Conservation (phyloP, 495 filamentous ascomycete species). For the Xylaria sp. region DNA sequence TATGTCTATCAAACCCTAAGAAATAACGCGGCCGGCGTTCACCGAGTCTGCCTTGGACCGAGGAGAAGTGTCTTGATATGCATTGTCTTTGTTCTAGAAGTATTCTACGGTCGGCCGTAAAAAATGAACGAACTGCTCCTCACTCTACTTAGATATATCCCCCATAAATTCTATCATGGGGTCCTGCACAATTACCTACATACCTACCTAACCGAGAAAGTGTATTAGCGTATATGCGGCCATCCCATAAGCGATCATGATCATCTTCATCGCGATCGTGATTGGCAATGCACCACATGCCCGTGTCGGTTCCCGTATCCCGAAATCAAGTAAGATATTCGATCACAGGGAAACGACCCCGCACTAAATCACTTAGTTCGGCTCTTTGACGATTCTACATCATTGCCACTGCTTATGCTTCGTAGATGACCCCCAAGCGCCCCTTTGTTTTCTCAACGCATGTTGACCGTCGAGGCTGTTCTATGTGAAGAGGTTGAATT, state of each 20-base stretch:
- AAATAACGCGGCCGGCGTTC: slow-evolving; percentile 4
- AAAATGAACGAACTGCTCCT: neutral
- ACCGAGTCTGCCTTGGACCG: slow-evolving; percentile 2
- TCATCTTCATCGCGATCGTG: slow-evolving; percentile 3
- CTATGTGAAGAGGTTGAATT: neutral
- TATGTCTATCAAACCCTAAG: neutral
- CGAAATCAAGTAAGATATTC: slow-evolving; percentile 6
- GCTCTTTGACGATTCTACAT: neutral
- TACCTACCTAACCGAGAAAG: slow-evolving; percentile 8
- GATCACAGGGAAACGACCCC: neutral
- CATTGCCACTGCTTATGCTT: neutral
- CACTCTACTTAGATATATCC: neutral
- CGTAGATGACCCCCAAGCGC: neutral
- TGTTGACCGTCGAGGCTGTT: neutral
- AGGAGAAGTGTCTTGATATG: neutral
- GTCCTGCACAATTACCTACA: slow-evolving; percentile 15
- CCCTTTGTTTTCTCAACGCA: neutral
- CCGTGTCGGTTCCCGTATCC: neutral
- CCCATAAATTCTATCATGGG: slow-evolving; percentile 9
- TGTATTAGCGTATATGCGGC: neutral
- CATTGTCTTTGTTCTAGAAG: slow-evolving; percentile 3
- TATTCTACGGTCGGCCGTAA: neutral
- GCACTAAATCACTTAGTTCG: neutral
- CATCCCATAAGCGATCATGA: neutral
- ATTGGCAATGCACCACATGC: slow-evolving; percentile 3